These are phyloP conservation scores for Zygotorulaspora sp. DNA, from an alignment of 805 yeast species.

Conservation along the genomic window DNA sequence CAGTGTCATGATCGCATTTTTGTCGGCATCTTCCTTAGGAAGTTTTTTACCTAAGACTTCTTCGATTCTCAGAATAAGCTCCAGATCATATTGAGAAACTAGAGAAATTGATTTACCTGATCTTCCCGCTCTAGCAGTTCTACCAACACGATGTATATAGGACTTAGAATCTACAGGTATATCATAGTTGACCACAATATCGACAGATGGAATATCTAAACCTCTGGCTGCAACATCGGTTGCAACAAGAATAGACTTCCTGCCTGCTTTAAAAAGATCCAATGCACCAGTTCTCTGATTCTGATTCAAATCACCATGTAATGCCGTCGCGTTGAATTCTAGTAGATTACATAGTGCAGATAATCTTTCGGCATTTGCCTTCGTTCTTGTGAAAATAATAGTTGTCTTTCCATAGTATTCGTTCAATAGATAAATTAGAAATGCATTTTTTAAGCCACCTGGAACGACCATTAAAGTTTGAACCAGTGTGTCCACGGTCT, in stretches of 20 bases:
- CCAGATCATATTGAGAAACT: slow-evolving; percentile 93
- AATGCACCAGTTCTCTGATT: slow-evolving; percentile 78
- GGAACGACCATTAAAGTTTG: slow-evolving; percentile 89
- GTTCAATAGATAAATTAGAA: slow-evolving; percentile 72
- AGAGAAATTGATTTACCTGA: slow-evolving; percentile 82
- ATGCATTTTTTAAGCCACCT: slow-evolving; percentile 88
- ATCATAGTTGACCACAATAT: slow-evolving; percentile 71
- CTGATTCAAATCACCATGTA: slow-evolving; percentile 89
- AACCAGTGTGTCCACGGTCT: slow-evolving; percentile 89
- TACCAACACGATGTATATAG: slow-evolving; percentile 84
- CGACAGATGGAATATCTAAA: slow-evolving; percentile 76
- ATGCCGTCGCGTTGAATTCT: slow-evolving; percentile 86
- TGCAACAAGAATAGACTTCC: slow-evolving; percentile 64
- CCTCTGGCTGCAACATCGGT: slow-evolving; percentile 92
- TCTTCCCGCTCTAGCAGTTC: slow-evolving; percentile 93
- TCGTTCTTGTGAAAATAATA: slow-evolving; percentile 88
- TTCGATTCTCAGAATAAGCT: slow-evolving; percentile 82
- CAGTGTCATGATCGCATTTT: slow-evolving; percentile 67
- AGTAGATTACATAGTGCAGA: slow-evolving; percentile 73
- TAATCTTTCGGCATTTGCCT: slow-evolving; percentile 90
- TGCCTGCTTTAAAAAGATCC: slow-evolving; percentile 73
- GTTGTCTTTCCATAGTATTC: slow-evolving; percentile 80
- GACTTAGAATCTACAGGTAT: slow-evolving; percentile 83
- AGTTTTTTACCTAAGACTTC: slow-evolving; percentile 77
- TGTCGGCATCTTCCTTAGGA: slow-evolving; percentile 77